Conservation (phyloP, 305 asterid genomes). For the Fraxinus greggii region DNA sequence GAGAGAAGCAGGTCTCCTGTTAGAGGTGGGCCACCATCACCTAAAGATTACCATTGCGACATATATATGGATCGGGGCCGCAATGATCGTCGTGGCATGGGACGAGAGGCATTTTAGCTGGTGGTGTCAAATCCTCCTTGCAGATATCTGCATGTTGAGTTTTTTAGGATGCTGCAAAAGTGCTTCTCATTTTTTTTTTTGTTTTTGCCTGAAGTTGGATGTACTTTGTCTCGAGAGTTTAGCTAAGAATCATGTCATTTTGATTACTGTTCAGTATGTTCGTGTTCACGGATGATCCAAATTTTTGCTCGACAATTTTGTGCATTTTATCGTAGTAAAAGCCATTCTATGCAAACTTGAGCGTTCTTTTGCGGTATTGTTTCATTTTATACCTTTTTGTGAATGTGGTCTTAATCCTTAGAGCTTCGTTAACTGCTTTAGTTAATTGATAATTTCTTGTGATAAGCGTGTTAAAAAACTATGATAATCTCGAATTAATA, state of each 20-base stretch:
- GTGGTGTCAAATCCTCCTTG: neutral
- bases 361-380: neutral
- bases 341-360: neutral
- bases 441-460: neutral
- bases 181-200: neutral
- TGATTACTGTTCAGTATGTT: neutral
- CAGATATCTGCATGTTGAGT: neutral
- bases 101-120: slow-evolving; percentile 52
- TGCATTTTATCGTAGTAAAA: neutral
- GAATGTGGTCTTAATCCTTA: neutral
- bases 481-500: no score
- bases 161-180: neutral
- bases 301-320: neutral
- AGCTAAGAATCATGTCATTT: neutral
- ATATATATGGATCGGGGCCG: slow-evolving; percentile 53
- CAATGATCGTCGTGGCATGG: slow-evolving; percentile 48
- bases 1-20: slow-evolving; percentile 77
- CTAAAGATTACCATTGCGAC: slow-evolving; percentile 53
- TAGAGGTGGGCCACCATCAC: slow-evolving; percentile 53
- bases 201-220: neutral
- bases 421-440: neutral
- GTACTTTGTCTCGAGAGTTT: neutral
- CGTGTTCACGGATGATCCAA: neutral
- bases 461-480: neutral
- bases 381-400: neutral